Conservation (phyloP, 768 basidiomycete genomes). For the Trichaptum fuscoviolaceum region DNA sequence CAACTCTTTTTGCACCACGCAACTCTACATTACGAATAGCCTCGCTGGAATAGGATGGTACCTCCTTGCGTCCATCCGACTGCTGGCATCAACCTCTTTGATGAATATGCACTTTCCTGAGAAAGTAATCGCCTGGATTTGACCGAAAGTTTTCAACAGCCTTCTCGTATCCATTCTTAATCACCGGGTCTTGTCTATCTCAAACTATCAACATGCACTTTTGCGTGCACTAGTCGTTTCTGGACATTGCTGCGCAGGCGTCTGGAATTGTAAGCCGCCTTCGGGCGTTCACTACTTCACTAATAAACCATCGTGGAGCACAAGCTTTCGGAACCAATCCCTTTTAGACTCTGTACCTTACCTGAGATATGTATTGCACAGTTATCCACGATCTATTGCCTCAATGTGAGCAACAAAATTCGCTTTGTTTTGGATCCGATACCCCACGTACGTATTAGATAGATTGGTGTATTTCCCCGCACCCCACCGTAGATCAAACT, state of each 20-base stretch:
- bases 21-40: not conserved
- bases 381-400: not conserved
- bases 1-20: no score
- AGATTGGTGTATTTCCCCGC: not conserved
- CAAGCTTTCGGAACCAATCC: no score
- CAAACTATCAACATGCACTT: not conserved
- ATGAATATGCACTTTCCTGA: not conserved
- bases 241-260: no score
- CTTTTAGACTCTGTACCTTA: not conserved
- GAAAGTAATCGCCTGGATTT: not conserved
- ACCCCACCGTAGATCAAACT: not conserved
- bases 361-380: not conserved
- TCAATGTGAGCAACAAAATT: no score
- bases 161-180: not conserved
- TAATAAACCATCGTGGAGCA: not conserved
- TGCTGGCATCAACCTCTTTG: not conserved
- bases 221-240: no score
- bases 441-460: not conserved
- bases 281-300: no score
- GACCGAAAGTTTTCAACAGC: not conserved
- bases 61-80: not conserved
- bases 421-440: not conserved
- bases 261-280: no score
- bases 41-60: not conserved
- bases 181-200: not conserved